Percentiles rank a stretch among this genome's conserved stretches.
Evolutionary conservation across 2,329 filamentous ascomycete species (phyloP).

Genomic region (Myriangium duriaei): DNA sequence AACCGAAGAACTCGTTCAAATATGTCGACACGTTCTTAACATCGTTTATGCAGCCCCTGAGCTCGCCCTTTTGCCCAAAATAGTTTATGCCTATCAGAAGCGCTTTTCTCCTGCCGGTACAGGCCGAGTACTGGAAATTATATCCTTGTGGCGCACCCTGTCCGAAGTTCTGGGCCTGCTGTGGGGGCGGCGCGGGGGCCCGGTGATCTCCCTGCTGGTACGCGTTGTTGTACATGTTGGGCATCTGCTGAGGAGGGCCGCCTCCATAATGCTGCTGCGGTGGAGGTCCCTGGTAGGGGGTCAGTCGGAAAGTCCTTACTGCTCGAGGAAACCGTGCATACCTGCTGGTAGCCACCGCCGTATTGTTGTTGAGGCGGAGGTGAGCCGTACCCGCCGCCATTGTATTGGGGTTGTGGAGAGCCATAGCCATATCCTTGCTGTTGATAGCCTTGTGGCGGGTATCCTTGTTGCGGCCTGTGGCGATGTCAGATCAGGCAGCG

Average conservation of each 20-base stretch:
- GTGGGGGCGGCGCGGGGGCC: conserved; percentile 25
- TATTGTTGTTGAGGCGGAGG: conserved; percentile 27
- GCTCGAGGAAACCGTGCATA: conserved; percentile 14
- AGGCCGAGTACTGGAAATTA: conserved; percentile 81
- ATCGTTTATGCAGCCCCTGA: conserved; percentile 92
- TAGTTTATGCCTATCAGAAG: conserved; percentile 94
- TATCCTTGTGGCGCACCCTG: conserved; percentile 69
- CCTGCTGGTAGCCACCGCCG: conserved; percentile 29
- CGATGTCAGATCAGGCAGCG: neutral
- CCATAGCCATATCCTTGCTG: conserved; percentile 19
- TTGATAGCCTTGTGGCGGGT: conserved; percentile 7
- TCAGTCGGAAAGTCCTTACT: neutral
- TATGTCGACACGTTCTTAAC: conserved; percentile 95
- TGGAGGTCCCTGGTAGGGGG: conserved; percentile 10
- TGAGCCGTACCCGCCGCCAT: conserved; percentile 23
- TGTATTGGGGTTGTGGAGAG: conserved; percentile 25
- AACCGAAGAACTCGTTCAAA: conserved; percentile 76
- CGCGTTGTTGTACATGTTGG: conserved; percentile 38
- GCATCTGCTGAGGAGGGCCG: conserved; percentile 15
- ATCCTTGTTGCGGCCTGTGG: neutral
- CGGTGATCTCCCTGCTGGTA: conserved; percentile 45
- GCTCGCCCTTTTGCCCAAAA: conserved; percentile 80
- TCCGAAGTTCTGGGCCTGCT: conserved; percentile 53
- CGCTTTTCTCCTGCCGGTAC: conserved; percentile 78
- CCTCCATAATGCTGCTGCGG: conserved; percentile 7